Base-by-base conservation (phyloP, 2,329 filamentous ascomycete genomes). In the Ophiocordyceps robertsii region DNA sequence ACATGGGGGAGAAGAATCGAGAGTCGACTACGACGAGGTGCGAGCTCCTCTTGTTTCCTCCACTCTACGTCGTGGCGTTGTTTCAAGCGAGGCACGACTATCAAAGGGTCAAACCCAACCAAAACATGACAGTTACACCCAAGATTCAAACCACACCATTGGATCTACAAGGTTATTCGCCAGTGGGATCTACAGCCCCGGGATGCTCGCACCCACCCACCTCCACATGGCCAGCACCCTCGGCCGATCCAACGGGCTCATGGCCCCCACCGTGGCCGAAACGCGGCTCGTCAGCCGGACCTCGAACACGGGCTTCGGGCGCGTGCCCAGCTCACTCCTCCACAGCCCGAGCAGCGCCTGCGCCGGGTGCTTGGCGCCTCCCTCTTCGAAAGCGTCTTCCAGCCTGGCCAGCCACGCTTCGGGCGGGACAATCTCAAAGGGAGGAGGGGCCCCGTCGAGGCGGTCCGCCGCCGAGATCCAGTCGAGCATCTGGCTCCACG, bases 401-500 rank as follows among this genome's bases (percentile, higher is more conserved):
- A 39, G 37, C 3, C 37, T 12, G 17, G 12, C 5, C 6, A 39
- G n/a, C 37, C 27, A 39, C 4, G 14, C 16, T 14, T 19, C 21
- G 12, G 27, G 24, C 21, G 37, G 16, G 3, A 30, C 24, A 13
- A 17, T 4, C 2, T 30, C 16, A 14, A 39, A 30, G 4, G 21
- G 24, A 29, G 24, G 14, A 4, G 32, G 3, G 11, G 8, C 32
- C n/a, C 13, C 37, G 4, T 13, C 37, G 21, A 9, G 9, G 6
- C n/a, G 42, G 0, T 35, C 24, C 2, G 47, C 40, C 12, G 7
- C 8, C 8, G n/a, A 6, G 9, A 55, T 16, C 53, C 49, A 56
- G 10, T 37, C 37, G 1, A 57, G 31, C 43, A 56, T 47, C 2
- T 51, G 32, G 1, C 37, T 40, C 54, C 54, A 56, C 1, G 13